These are phyloP conservation scores for Nicotiana obtusifolia DNA, from an alignment of 257 asterid species.

Conservation along the genomic window DNA sequence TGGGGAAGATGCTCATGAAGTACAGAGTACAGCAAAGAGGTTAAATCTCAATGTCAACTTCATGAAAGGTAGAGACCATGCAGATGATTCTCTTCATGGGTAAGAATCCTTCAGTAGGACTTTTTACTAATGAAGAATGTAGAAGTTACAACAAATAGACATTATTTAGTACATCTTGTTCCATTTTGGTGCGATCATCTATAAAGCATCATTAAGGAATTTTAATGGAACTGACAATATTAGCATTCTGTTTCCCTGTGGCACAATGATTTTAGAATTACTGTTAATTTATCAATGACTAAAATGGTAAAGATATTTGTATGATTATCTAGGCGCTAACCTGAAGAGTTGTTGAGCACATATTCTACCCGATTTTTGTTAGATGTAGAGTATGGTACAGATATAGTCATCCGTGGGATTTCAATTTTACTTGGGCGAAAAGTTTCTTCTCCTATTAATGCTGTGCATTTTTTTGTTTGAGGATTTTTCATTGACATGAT, in stretches of 20 bases:
- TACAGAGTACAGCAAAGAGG: slow-evolving; percentile 75
- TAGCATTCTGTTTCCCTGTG: not conserved
- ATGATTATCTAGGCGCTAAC: not conserved
- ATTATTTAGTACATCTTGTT: not conserved
- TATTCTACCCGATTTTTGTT: not conserved
- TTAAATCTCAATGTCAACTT: slow-evolving; percentile 77
- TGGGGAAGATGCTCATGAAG: slow-evolving; percentile 97
- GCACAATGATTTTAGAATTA: not conserved
- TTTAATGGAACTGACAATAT: not conserved
- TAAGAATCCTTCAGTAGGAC: slow-evolving; percentile 27
- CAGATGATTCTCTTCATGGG: slow-evolving; percentile 92
- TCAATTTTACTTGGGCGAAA: not conserved
- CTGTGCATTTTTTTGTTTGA: not conserved
- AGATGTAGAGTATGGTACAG: not conserved
- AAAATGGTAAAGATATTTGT: not conserved
- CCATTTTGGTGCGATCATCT: not conserved
- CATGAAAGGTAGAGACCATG: slow-evolving; percentile 97
- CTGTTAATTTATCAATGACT: not conserved
- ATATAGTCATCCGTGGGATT: not conserved
- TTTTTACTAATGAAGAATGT: not conserved
- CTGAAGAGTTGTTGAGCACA: not conserved
- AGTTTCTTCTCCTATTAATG: not conserved
- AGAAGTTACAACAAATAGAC: not conserved
- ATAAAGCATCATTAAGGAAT: not conserved
- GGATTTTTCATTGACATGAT: not conserved